A percentile compares a stretch with the other conserved stretches of the same genome.
Conservation (phyloP, 768 basidiomycete genomes). For the Russula brevipes region DNA sequence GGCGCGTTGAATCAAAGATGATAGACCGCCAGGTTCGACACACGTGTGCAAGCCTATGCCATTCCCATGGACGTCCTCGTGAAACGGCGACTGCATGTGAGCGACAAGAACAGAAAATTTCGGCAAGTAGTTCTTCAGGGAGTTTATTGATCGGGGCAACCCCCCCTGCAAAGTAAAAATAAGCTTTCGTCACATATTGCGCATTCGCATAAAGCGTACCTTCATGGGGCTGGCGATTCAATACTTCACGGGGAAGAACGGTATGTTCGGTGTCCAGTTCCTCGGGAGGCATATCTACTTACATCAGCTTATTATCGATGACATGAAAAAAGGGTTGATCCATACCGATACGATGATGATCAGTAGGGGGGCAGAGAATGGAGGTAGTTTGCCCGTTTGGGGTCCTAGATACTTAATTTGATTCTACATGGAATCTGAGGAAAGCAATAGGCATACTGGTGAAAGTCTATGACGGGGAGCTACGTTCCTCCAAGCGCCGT, state of each 20-base stretch:
- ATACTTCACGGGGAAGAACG: background rate
- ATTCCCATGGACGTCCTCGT: constrained; percentile 10
- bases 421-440: background rate
- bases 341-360: background rate
- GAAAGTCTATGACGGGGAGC: background rate
- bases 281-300: background rate
- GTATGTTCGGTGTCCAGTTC: background rate
- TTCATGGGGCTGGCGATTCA: background rate
- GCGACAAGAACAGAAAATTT: constrained; percentile 1
- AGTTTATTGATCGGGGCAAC: background rate
- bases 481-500: background rate
- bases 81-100: background rate
- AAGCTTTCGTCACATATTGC: background rate
- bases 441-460: background rate
- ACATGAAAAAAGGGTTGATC: background rate
- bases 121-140: background rate
- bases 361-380: no score
- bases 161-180: background rate
- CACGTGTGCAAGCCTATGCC: background rate
- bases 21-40: background rate
- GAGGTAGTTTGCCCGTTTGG: background rate
- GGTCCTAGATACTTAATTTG: background rate
- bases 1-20: background rate
- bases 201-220: background rate
- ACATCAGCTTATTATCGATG: background rate